These are phyloP conservation scores for Fraxinus americana DNA, from an alignment of 257 asterid genomes.

Conservation along the genomic window DNA sequence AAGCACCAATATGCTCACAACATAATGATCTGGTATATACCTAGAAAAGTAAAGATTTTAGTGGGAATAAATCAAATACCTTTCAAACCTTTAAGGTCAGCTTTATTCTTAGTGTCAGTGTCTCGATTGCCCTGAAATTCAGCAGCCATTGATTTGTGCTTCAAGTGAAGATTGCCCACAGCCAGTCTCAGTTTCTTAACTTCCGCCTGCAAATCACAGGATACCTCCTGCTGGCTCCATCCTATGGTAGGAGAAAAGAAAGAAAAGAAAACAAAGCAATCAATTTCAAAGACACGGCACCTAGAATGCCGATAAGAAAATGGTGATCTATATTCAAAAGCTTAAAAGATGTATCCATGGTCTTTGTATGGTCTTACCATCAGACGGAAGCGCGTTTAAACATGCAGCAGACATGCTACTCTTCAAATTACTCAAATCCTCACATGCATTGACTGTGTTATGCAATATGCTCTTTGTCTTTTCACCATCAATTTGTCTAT, in stretches of 20 bases:
- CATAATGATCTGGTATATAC: not conserved
- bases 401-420: slow-evolving; percentile 49
- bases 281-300: not conserved
- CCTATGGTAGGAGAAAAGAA: slow-evolving; percentile 47
- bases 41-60: not conserved
- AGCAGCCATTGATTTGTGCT: slow-evolving; percentile 75
- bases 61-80: slow-evolving; percentile 41
- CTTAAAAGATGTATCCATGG: slow-evolving; percentile 8
- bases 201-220: slow-evolving; percentile 54
- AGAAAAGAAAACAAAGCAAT: slow-evolving; percentile 1
- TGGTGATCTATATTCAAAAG: not conserved
- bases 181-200: slow-evolving; percentile 60
- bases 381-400: slow-evolving; percentile 48
- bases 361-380: slow-evolving; percentile 50
- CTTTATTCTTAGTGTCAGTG: slow-evolving; percentile 78
- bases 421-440: slow-evolving; percentile 53
- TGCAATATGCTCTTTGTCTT: slow-evolving; percentile 42
- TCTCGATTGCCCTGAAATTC: slow-evolving; percentile 77
- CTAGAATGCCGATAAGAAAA: slow-evolving; percentile 13
- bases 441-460: slow-evolving; percentile 53
- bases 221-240: slow-evolving; percentile 50
- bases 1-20: not conserved
- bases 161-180: slow-evolving; percentile 65
- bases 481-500: slow-evolving; percentile 45
- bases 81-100: slow-evolving; percentile 61